These are phyloP conservation scores for Thraustochytrium striatum DNA, from an alignment of 352 stramenopile genomes.

Conservation along the genomic window DNA sequence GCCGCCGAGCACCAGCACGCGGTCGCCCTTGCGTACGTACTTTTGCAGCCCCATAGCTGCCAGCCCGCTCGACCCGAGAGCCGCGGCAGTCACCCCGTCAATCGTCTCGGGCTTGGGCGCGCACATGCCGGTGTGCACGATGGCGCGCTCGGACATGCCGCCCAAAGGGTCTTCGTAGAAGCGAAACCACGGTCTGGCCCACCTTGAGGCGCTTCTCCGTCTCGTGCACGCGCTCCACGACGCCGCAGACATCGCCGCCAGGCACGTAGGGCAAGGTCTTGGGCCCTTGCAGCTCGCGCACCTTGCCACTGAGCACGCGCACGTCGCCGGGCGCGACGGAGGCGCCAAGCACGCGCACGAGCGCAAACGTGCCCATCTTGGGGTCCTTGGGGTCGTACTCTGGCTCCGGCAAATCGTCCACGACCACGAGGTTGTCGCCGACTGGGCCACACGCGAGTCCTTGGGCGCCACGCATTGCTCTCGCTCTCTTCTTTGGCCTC, in stretches of 20 bases:
- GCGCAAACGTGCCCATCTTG: no score
- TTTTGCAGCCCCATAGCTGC: neutral
- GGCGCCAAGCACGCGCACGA: constrained; percentile 9
- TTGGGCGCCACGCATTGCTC: neutral
- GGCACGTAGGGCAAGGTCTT: constrained; percentile 53
- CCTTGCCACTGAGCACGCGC: neutral
- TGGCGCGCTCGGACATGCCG: constrained; percentile 56
- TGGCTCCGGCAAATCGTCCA: neutral
- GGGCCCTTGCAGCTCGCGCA: neutral
- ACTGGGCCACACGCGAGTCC: neutral
- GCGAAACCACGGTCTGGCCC: neutral
- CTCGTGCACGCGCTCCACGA: constrained; percentile 51
- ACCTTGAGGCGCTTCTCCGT: constrained; percentile 41
- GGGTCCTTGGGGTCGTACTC: neutral
- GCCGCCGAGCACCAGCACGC: constrained; percentile 71
- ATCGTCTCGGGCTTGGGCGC: constrained; percentile 50
- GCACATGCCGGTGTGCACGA: constrained; percentile 48
- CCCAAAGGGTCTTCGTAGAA: constrained; percentile 48
- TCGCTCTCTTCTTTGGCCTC: no score
- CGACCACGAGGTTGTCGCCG: neutral
- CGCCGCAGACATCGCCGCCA: constrained; percentile 58
- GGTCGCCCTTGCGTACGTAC: constrained; percentile 55
- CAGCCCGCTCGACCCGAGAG: neutral
- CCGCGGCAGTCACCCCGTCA: constrained; percentile 40
- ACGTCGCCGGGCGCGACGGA: neutral